phyloP scores from a whole-genome alignment of 2,329 filamentous ascomycete genomes.

The Cordyceps cateniannulata region DNA sequence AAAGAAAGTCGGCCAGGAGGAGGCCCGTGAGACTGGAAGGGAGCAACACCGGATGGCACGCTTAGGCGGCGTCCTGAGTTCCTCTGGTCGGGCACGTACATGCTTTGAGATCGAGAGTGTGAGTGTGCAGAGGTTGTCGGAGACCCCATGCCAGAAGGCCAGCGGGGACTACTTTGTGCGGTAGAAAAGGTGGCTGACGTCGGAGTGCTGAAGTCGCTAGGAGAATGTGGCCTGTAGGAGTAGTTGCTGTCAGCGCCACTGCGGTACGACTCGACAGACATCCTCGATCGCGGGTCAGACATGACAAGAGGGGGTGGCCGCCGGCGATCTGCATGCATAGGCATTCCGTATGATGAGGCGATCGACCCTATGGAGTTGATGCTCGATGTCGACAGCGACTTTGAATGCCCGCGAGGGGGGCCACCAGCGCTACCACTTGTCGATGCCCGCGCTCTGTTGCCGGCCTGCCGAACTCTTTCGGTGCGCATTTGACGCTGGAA shows the following conservation, averaged over 20 bases:
- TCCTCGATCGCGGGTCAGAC: constrained; percentile 61
- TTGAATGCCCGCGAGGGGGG: constrained; percentile 73
- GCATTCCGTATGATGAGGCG: constrained; percentile 57
- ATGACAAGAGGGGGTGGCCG: constrained; percentile 79
- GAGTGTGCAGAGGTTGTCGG: constrained; percentile 60
- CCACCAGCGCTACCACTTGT: constrained; percentile 68
- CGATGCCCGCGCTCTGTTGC: constrained; percentile 66
- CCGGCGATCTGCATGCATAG: constrained; percentile 53
- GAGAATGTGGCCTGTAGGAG: constrained; percentile 57
- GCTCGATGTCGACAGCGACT: constrained; percentile 79
- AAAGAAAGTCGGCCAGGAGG: constrained; percentile 51
- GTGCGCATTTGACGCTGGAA: constrained; percentile 90
- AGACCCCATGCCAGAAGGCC: constrained; percentile 62
- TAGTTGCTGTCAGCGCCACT: constrained; percentile 59
- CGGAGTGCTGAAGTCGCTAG: constrained; percentile 72
- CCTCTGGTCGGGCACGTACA: constrained; percentile 59
- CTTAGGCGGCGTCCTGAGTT: constrained; percentile 71
- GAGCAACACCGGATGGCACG: constrained; percentile 68
- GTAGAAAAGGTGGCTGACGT: constrained; percentile 78
- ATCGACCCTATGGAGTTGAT: constrained; percentile 67
- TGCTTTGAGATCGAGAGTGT: constrained; percentile 62
- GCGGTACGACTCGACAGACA: constrained; percentile 63
- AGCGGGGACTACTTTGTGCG: constrained; percentile 70
- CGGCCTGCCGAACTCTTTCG: constrained; percentile 69
- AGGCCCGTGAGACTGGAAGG: constrained; percentile 59